Base-by-base conservation (phyloP, 495 filamentous ascomycete genomes). In the Penicillium chermesinum region DNA sequence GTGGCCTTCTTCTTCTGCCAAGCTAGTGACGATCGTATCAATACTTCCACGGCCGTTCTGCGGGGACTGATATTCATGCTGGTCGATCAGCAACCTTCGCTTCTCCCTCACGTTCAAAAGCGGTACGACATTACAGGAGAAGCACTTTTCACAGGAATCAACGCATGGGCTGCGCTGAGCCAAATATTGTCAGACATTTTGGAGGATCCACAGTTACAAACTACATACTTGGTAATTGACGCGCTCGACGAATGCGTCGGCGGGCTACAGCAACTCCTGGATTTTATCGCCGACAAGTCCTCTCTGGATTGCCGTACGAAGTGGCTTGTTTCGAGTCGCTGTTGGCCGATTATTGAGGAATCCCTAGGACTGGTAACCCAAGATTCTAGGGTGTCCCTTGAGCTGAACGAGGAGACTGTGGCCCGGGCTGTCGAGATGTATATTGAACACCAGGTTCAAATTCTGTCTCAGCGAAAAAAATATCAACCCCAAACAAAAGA, bases 281-380 rank as follows among this genome's bases (percentile, higher is more conserved):
- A 42, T 1, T 15, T 42, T 14, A 3, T 42, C 16, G 20, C 5
- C 20, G 12, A 15, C 21, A 1, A 42, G 13, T 43, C 44, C 12
- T 30, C 44, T 0, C 32, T 14, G 34, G 34, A 44, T 30, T 15
- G 18, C 8, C 36, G 39, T 7, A 16, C 39, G n/a, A 52, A 47
- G 21, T 52, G 44, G 50, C 32, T 52, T 14, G 44, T 52, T 4
- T 47, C 50, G 2, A 52, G 50, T 44, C 50, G 44, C 1, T 43
- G 43, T 33, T 44, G 33, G 43, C 44, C 50, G 15, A 16, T 1
- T n/a, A 52, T 52, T 7, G 32, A 47, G 18, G 33, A 52, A 20
- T 16, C 2, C 17, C 32, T 47, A n/a, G n/a, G n/a, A n/a, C n/a
- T n/a, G n/a, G n/a, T n/a, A n/a, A n/a, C n/a, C n/a, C n/a, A n/a